Percentiles rank a stretch among this genome's conserved stretches.
Conservation (phyloP, 805 yeast species). For the Cyberlindnera nakhonratchasimensis region DNA sequence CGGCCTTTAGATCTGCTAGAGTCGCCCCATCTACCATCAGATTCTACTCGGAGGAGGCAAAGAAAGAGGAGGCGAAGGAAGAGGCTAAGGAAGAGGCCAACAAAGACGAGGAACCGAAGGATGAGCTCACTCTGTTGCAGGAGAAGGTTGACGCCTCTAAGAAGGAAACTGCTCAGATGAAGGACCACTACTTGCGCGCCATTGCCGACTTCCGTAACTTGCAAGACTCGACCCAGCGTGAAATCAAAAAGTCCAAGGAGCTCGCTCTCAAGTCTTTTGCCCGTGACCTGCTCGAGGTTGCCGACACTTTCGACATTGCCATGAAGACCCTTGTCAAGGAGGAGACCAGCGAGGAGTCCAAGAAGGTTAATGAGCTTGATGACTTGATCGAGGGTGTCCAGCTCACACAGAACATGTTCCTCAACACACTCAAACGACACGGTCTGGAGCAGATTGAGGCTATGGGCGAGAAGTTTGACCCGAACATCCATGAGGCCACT, state of each 20-base stretch:
- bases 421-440: constrained; percentile 46
- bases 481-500: constrained; percentile 52
- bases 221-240: constrained; percentile 30
- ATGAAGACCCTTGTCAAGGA: constrained; percentile 26
- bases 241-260: constrained; percentile 29
- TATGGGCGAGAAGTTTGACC: constrained; percentile 46
- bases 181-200: constrained; percentile 27
- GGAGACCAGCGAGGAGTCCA: constrained; percentile 23
- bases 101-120: constrained; percentile 25
- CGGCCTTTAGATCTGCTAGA: constrained; percentile 9
- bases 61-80: constrained; percentile 19
- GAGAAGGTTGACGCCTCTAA: constrained; percentile 24
- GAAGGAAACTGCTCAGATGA: constrained; percentile 28
- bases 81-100: constrained; percentile 11
- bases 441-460: constrained; percentile 50
- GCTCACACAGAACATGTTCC: constrained; percentile 46
- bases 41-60: constrained; percentile 29
- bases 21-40: constrained; percentile 15
- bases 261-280: constrained; percentile 30
- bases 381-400: constrained; percentile 50
- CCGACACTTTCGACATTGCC: constrained; percentile 31
- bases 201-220: constrained; percentile 31
- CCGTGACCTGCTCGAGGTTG: constrained; percentile 28
- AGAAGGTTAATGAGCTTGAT: constrained; percentile 38
- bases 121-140: constrained; percentile 20